These are phyloP conservation scores for Candida germanica DNA, from an alignment of 805 yeast genomes.

Conservation along the genomic window DNA sequence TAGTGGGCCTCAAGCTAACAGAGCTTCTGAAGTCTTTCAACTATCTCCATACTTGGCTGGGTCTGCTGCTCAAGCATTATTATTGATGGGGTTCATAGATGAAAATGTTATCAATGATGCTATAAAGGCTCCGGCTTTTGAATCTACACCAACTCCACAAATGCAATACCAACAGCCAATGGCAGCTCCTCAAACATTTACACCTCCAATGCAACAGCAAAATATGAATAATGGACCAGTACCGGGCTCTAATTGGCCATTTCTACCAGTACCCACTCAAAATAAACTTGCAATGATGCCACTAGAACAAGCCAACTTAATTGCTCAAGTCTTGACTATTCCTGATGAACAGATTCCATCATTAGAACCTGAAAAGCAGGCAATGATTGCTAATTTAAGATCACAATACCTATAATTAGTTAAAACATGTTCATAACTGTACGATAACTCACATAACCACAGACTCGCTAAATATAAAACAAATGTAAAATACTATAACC, in stretches of 20 bases:
- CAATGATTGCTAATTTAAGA: slow-evolving; percentile 54
- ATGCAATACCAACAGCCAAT: slow-evolving; percentile 4
- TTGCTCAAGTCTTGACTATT: slow-evolving; percentile 51
- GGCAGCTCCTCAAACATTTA: slow-evolving; percentile 13
- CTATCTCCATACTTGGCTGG: slow-evolving; percentile 57
- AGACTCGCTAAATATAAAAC: too few relatives aligned
- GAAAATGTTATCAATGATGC: slow-evolving; percentile 64
- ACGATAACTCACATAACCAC: too few relatives aligned
- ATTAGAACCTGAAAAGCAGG: slow-evolving; percentile 50
- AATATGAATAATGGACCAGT: neutral
- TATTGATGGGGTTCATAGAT: slow-evolving; percentile 75
- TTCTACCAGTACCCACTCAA: slow-evolving; percentile 47
- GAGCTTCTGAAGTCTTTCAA: slow-evolving; percentile 53
- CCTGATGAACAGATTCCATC: slow-evolving; percentile 48
- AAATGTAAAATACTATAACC: too few relatives aligned
- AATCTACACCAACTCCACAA: slow-evolving; percentile 19
- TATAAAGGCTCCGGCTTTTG: slow-evolving; percentile 21
- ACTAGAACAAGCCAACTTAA: slow-evolving; percentile 54
- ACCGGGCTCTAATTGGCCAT: slow-evolving; percentile 42
- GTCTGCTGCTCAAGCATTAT: slow-evolving; percentile 68
- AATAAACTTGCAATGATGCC: slow-evolving; percentile 50
- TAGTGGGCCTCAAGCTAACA: slow-evolving; percentile 45
- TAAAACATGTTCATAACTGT: too few relatives aligned
- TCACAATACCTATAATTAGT: slow-evolving; percentile 48
- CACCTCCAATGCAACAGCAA: slow-evolving; percentile 9